These are phyloP conservation scores for Trichoderma asperellum DNA, from an alignment of 2,329 filamentous ascomycete genomes.

Conservation along the genomic window DNA sequence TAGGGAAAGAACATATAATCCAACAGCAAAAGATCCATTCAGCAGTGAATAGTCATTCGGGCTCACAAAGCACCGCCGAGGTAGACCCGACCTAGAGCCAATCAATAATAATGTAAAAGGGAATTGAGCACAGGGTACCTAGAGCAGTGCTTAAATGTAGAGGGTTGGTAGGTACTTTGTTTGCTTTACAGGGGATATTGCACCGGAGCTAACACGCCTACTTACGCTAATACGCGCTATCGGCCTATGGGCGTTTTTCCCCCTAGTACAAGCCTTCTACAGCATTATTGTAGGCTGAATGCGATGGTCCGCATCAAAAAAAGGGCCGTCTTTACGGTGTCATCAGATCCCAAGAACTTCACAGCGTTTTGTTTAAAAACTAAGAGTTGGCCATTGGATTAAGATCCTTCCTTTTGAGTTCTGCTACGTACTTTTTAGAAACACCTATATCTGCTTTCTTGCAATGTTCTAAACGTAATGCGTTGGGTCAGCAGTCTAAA, in stretches of 20 bases:
- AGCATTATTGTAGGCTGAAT: neutral
- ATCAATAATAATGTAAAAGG: neutral
- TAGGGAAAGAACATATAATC: neutral
- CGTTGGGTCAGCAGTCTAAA: too few relatives aligned
- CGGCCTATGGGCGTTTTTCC: neutral
- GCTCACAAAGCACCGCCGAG: neutral
- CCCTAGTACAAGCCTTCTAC: neutral
- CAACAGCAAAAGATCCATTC: slow-evolving; percentile 3
- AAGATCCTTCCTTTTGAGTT: neutral
- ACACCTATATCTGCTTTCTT: neutral
- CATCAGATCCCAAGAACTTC: neutral
- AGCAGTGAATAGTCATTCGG: neutral
- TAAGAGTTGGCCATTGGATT: neutral
- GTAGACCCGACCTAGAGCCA: neutral
- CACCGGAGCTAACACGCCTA: neutral
- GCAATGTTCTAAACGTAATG: too few relatives aligned
- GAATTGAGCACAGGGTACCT: neutral
- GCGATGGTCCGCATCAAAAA: neutral
- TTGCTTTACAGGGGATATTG: neutral
- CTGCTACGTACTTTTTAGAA: neutral
- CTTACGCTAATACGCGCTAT: neutral
- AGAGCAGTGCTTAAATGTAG: neutral
- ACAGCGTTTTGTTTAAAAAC: neutral
- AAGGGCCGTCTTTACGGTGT: slow-evolving; percentile 10
- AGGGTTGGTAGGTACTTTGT: neutral